Percentiles rank a stretch among this genome's conserved stretches.
phyloP scores from a whole-genome alignment of 768 basidiomycete species.

The Mycena metata region DNA sequence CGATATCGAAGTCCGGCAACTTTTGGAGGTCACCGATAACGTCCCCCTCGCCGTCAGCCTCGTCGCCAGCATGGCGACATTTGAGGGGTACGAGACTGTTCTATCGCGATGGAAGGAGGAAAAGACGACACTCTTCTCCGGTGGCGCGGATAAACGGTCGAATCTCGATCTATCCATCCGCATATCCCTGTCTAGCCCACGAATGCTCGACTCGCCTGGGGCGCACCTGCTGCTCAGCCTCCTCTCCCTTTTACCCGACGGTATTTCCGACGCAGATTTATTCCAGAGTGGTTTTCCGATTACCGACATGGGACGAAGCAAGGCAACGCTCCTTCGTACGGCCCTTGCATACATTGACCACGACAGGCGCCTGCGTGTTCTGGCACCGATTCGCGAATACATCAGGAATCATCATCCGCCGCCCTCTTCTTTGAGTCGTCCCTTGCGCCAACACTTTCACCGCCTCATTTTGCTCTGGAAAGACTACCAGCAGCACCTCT shows the following conservation, averaged over 20 bases:
- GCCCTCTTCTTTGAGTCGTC: constrained; percentile 16
- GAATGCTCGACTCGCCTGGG: constrained; percentile 16
- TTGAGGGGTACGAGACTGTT: constrained; percentile 19
- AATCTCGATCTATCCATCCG: constrained; percentile 26
- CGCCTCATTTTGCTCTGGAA: constrained; percentile 25
- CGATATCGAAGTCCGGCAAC: neutral
- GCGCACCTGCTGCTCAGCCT: constrained; percentile 17
- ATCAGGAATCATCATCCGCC: constrained; percentile 9
- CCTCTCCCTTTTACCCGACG: constrained; percentile 31
- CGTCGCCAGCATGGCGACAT: constrained; percentile 22
- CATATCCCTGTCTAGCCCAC: constrained; percentile 27
- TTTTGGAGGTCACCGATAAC: constrained; percentile 12
- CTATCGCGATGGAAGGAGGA: constrained; percentile 24
- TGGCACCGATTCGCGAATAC: constrained; percentile 27
- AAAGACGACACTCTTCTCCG: constrained; percentile 24
- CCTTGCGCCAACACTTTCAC: constrained; percentile 23
- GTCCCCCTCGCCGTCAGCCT: constrained; percentile 18
- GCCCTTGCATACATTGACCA: constrained; percentile 18
- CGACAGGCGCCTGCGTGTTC: constrained; percentile 14
- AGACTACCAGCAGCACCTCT: constrained; percentile 32
- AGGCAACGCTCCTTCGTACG: constrained; percentile 20
- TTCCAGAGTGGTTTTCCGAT: constrained; percentile 17
- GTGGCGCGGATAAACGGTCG: constrained; percentile 23
- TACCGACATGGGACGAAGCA: constrained; percentile 12
- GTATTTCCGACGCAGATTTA: constrained; percentile 22